Percentiles rank a stretch among this genome's conserved stretches.
These are phyloP conservation scores for Simplicillium aogashimaense DNA, from an alignment of 2,329 filamentous ascomycete species.

Conservation along the genomic window DNA sequence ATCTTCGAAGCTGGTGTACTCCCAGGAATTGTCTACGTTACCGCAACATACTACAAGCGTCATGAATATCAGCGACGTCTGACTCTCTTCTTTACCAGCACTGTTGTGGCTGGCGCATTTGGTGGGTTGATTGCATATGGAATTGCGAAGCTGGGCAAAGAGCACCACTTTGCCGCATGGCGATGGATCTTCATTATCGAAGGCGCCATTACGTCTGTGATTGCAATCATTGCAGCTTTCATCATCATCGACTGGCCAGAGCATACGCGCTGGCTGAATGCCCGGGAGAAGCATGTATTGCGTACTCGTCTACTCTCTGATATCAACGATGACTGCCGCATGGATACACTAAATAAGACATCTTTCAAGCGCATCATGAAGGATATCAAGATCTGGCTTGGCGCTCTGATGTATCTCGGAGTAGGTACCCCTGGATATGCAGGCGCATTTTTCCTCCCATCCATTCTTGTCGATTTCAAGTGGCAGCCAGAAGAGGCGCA, in stretches of 20 bases:
- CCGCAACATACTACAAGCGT: slow-evolving; percentile 37
- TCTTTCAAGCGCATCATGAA: slow-evolving; percentile 33
- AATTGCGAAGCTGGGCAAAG: slow-evolving; percentile 33
- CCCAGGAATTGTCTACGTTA: slow-evolving; percentile 30
- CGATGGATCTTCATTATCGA: slow-evolving; percentile 32
- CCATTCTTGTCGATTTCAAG: slow-evolving; percentile 25
- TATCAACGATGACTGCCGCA: slow-evolving; percentile 29
- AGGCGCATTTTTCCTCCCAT: slow-evolving; percentile 26
- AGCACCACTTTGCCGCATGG: slow-evolving; percentile 32
- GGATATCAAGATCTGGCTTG: slow-evolving; percentile 36
- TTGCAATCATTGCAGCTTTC: slow-evolving; percentile 13
- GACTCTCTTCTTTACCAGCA: slow-evolving; percentile 31
- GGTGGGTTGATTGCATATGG: slow-evolving; percentile 37
- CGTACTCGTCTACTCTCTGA: slow-evolving; percentile 29
- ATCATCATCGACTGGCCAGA: slow-evolving; percentile 16
- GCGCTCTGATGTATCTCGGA: slow-evolving; percentile 22
- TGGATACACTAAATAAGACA: slow-evolving; percentile 42
- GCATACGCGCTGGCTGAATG: slow-evolving; percentile 30
- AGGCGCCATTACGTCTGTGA: slow-evolving; percentile 12
- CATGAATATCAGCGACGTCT: slow-evolving; percentile 37
- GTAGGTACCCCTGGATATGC: slow-evolving; percentile 35
- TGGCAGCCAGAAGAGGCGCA: slow-evolving; percentile 22
- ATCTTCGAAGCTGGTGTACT: slow-evolving; percentile 27
- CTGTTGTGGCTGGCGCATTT: slow-evolving; percentile 30
- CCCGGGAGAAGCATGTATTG: slow-evolving; percentile 32